Evolutionary conservation across 805 yeast species (phyloP).

Genomic region (Wickerhamomyces canadensis): DNA sequence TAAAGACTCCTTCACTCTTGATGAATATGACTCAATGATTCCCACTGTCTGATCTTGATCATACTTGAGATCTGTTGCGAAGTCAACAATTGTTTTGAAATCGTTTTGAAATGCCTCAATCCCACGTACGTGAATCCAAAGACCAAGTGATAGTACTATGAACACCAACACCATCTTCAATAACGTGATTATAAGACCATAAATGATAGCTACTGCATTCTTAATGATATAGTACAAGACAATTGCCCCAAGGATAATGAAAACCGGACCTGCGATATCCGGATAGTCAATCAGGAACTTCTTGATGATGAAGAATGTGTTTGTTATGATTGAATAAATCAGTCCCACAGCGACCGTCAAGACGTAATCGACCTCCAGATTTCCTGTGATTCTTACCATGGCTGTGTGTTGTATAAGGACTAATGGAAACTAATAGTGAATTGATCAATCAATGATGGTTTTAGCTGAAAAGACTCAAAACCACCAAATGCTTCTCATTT

Average conservation of each 20-base stretch:
- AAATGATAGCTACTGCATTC: slow-evolving; percentile 22
- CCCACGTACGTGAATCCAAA: slow-evolving; percentile 31
- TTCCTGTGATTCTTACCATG: slow-evolving; percentile 18
- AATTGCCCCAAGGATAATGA: slow-evolving; percentile 17
- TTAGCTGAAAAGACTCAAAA: too few relatives aligned
- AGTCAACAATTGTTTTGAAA: slow-evolving; percentile 35
- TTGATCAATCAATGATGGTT: too few relatives aligned
- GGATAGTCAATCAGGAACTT: slow-evolving; percentile 27
- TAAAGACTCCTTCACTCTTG: not conserved
- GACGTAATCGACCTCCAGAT: slow-evolving; percentile 16
- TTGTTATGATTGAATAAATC: not conserved
- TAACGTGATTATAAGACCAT: slow-evolving; percentile 16
- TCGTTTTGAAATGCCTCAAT: slow-evolving; percentile 47
- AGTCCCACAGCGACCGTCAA: slow-evolving; percentile 9
- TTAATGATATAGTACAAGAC: slow-evolving; percentile 24
- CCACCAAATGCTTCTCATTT: too few relatives aligned
- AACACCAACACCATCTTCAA: slow-evolving; percentile 25
- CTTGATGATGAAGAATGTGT: slow-evolving; percentile 12
- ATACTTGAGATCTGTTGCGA: slow-evolving; percentile 2
- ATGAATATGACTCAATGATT: not conserved
- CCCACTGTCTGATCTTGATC: not conserved
- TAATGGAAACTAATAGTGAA: too few relatives aligned
- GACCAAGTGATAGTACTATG: slow-evolving; percentile 10
- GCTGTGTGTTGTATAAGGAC: too few relatives aligned
- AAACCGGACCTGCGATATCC: slow-evolving; percentile 20